phyloP scores from a whole-genome alignment of 2,329 filamentous ascomycete genomes.

The Talaromyces sp. region DNA sequence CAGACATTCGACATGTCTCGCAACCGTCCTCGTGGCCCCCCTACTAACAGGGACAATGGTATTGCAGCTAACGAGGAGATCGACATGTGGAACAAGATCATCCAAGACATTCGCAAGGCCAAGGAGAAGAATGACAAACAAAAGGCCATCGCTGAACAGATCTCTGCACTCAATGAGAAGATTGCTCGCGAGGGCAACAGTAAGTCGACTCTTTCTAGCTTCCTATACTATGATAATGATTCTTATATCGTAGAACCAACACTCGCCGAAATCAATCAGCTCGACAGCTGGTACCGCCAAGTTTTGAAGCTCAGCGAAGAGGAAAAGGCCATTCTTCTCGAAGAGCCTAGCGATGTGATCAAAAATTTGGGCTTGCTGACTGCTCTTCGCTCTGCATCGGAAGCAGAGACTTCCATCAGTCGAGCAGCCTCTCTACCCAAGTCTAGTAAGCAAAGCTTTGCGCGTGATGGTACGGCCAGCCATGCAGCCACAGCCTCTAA shows the following conservation, averaged over 20 bases:
- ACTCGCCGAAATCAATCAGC: conserved; percentile 40
- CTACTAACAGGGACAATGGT: conserved; percentile 39
- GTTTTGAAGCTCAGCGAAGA: conserved; percentile 47
- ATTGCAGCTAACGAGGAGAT: conserved; percentile 44
- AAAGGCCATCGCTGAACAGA: conserved; percentile 37
- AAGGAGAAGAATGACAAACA: conserved; percentile 45
- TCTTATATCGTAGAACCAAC: conserved; percentile 30
- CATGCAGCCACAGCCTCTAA: conserved; percentile 47
- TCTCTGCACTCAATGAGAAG: conserved; percentile 42
- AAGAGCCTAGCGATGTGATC: conserved; percentile 50
- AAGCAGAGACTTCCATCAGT: conserved; percentile 42
- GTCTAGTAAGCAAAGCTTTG: conserved; percentile 45
- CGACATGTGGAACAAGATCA: conserved; percentile 45
- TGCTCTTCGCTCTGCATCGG: conserved; percentile 47
- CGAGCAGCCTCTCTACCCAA: conserved; percentile 40
- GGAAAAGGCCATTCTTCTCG: conserved; percentile 46
- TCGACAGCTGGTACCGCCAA: conserved; percentile 46
- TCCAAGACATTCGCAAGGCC: conserved; percentile 41
- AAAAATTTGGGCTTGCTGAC: conserved; percentile 49
- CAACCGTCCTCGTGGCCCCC: conserved; percentile 39
- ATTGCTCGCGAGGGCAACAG: conserved; percentile 41
- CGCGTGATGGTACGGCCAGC: conserved; percentile 41
- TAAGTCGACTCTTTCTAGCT: conserved; percentile 28
- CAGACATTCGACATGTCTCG: conserved; percentile 34
- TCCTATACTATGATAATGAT: background rate